Evolutionary conservation across 345 rosid species (phyloP).

Genomic region (Eutrema yunnanense): DNA sequence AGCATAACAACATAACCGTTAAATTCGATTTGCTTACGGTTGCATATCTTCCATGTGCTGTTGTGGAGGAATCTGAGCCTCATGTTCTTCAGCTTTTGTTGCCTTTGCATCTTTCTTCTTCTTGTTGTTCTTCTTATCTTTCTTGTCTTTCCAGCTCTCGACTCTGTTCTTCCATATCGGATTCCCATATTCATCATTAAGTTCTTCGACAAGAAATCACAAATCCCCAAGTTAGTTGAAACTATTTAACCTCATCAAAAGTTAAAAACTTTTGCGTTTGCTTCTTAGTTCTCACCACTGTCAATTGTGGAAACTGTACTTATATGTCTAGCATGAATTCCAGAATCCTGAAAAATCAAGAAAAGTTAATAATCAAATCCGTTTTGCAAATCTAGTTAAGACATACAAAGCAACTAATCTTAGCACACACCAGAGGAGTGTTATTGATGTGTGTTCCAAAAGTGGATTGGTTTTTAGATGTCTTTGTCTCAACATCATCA

Average conservation of each 20-base stretch:
- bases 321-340: constrained; percentile 87
- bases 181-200: constrained; percentile 77
- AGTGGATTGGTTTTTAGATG: constrained; percentile 33
- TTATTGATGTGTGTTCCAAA: constrained; percentile 41
- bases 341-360: constrained; percentile 52
- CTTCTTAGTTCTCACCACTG: constrained; percentile 53
- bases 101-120: constrained; percentile 38
- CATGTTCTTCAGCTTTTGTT: constrained; percentile 33
- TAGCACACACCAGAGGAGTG: constrained; percentile 46
- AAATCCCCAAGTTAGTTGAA: neutral
- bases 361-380: too few species aligned
- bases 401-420: neutral
- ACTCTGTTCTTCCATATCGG: constrained; percentile 98
- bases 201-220: constrained; percentile 40
- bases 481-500: constrained; percentile 51
- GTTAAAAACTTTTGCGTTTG: neutral
- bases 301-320: constrained; percentile 86
- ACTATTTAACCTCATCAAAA: neutral
- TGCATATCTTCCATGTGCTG: constrained; percentile 86
- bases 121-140: constrained; percentile 68
- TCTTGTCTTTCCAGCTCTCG: constrained; percentile 97
- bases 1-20: neutral
- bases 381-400: neutral
- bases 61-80: constrained; percentile 63
- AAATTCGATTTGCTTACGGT: constrained; percentile 31